phyloP scores from a whole-genome alignment of 2,329 filamentous ascomycete species.

The Thielaviopsis populi region DNA sequence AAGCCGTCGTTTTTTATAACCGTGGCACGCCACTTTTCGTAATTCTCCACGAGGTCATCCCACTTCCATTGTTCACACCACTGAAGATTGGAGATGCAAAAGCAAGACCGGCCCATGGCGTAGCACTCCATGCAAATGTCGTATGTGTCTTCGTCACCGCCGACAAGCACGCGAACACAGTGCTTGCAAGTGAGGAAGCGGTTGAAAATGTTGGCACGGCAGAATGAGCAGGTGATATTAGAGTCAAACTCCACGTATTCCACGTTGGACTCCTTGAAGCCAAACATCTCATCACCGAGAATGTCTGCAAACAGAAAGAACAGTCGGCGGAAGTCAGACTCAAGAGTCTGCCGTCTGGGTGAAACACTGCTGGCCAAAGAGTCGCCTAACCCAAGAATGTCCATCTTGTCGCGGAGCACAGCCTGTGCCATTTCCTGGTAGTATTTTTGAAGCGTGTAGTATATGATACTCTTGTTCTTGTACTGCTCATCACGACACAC shows the following conservation, averaged over 20 bases:
- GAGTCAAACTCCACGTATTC: slow-evolving; percentile 75
- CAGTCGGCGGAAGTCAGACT: slow-evolving; percentile 66
- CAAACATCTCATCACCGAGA: slow-evolving; percentile 75
- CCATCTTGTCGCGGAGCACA: slow-evolving; percentile 33
- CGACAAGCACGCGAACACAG: slow-evolving; percentile 53
- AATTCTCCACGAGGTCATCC: slow-evolving; percentile 59
- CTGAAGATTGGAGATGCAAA: slow-evolving; percentile 66
- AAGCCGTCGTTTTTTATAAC: slow-evolving; percentile 60
- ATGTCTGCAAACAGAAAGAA: slow-evolving; percentile 66
- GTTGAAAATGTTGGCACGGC: slow-evolving; percentile 92
- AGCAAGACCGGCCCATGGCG: slow-evolving; percentile 88
- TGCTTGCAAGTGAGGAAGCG: slow-evolving; percentile 83
- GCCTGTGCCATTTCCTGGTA: slow-evolving; percentile 37
- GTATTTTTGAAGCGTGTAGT: slow-evolving; percentile 75
- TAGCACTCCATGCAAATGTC: slow-evolving; percentile 98
- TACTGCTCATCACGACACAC: slow-evolving; percentile 97
- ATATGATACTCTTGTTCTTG: slow-evolving; percentile 94
- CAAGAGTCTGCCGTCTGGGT: slow-evolving; percentile 48
- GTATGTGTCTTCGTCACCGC: slow-evolving; percentile 68
- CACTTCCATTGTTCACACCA: slow-evolving; percentile 94
- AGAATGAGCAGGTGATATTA: slow-evolving; percentile 90
- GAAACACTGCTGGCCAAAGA: slow-evolving; percentile 29
- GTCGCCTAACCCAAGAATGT: slow-evolving; percentile 34
- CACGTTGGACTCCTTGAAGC: slow-evolving; percentile 51
- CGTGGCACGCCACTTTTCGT: slow-evolving; percentile 69